phyloP scores from a whole-genome alignment of 78 protist genomes.

The Pelomyxa schiedti region DNA sequence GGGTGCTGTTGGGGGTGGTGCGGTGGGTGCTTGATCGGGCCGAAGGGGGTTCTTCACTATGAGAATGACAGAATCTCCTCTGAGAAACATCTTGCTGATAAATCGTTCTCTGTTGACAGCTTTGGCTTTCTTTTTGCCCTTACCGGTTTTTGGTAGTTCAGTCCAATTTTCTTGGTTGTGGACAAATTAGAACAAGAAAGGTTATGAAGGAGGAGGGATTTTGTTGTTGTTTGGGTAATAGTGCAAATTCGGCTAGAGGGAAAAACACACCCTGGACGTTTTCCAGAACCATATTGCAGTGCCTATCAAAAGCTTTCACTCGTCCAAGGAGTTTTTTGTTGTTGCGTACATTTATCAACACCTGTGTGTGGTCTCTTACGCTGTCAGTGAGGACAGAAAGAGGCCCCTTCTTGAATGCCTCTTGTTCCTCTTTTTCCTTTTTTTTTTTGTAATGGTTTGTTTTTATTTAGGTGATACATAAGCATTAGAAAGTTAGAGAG shows the following conservation, averaged over 20 bases:
- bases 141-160: slow-evolving; percentile 77
- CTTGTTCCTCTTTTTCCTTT: slow-evolving; percentile 48
- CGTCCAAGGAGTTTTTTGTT: slow-evolving; percentile 89
- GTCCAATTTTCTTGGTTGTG: slow-evolving; percentile 91
- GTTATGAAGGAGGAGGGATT: too few species aligned
- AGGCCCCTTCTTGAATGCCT: slow-evolving; percentile 86
- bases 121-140: slow-evolving; percentile 66
- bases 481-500: too few species aligned
- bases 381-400: slow-evolving; percentile 80
- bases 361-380: slow-evolving; percentile 73
- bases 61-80: slow-evolving; percentile 97
- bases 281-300: slow-evolving; percentile 97
- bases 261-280: too few species aligned
- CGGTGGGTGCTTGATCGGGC: slow-evolving; percentile 13
- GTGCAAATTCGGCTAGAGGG: too few species aligned
- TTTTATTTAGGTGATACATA: too few species aligned
- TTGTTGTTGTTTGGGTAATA: too few species aligned
- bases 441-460: too few species aligned
- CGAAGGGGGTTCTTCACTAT: slow-evolving; percentile 84
- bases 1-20: not conserved
- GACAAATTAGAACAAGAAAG: not conserved
- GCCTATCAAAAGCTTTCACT: slow-evolving; percentile 98
- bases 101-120: slow-evolving; percentile 88
- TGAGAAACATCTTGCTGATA: slow-evolving; percentile 92
- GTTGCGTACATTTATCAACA: slow-evolving; percentile 91